These are phyloP conservation scores for Gymnopilus dilepis DNA, from an alignment of 768 basidiomycete species.

Conservation along the genomic window DNA sequence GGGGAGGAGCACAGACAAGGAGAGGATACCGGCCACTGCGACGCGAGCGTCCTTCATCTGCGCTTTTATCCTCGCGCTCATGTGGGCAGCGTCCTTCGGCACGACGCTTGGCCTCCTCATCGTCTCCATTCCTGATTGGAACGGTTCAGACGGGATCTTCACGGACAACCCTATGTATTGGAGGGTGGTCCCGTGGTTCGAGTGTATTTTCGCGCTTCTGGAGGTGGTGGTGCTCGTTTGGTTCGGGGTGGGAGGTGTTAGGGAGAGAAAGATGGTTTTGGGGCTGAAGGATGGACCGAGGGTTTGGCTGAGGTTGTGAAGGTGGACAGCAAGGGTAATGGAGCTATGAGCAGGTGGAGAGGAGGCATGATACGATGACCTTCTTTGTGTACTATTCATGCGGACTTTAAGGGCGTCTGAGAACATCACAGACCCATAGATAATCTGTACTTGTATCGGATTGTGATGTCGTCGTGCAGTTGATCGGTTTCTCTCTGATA, in stretches of 20 bases:
- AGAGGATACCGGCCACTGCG: not conserved
- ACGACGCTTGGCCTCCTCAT: not conserved
- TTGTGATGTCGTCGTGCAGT: too few relatives aligned
- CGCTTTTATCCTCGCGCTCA: not conserved
- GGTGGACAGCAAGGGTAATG: not conserved
- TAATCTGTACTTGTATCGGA: not conserved
- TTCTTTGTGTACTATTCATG: too few relatives aligned
- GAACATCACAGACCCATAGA: too few relatives aligned
- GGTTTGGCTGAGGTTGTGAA: not conserved
- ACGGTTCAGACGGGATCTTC: too few relatives aligned
- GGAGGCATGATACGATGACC: too few relatives aligned
- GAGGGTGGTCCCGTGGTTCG: not conserved
- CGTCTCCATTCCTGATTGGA: not conserved
- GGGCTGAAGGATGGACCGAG: not conserved
- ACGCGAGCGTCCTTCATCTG: slow-evolving; percentile 7
- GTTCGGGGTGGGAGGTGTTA: not conserved
- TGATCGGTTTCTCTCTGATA: too few relatives aligned
- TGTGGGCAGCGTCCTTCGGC: not conserved
- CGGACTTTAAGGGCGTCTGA: too few relatives aligned
- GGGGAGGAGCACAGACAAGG: too few relatives aligned
- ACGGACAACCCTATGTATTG: not conserved
- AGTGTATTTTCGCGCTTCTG: slow-evolving; percentile 2
- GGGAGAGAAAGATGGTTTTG: not conserved
- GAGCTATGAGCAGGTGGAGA: not conserved
- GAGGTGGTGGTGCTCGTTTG: slow-evolving; percentile 5